A percentile compares a stretch with the other conserved stretches of the same genome.
These are phyloP conservation scores for Glutinoglossum americanum DNA, from an alignment of 495 filamentous ascomycete genomes.

Conservation along the genomic window DNA sequence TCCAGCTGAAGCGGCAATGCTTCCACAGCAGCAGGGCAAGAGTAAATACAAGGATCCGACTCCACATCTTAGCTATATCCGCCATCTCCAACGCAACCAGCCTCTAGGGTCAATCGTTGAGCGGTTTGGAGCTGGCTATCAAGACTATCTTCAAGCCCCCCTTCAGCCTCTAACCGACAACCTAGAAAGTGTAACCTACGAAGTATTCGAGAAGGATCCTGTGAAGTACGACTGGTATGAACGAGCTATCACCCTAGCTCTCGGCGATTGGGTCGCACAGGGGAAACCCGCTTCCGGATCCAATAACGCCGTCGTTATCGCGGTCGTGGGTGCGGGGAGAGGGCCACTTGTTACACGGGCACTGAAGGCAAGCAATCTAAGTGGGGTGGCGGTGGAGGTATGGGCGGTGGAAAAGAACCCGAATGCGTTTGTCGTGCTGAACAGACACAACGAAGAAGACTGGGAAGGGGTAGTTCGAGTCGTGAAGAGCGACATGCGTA, in stretches of 20 bases:
- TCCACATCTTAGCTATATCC: slow-evolving; percentile 59
- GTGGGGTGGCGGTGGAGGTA: slow-evolving; percentile 55
- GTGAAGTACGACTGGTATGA: slow-evolving; percentile 97
- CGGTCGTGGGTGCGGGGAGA: slow-evolving; percentile 80
- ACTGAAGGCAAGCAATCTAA: slow-evolving; percentile 50
- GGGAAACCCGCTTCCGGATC: slow-evolving; percentile 49
- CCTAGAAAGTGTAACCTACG: slow-evolving; percentile 89
- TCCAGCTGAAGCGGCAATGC: slow-evolving; percentile 32
- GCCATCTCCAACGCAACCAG: slow-evolving; percentile 66
- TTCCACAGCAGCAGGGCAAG: slow-evolving; percentile 20
- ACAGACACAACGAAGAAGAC: slow-evolving; percentile 54
- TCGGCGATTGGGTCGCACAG: slow-evolving; percentile 56
- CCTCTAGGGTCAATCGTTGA: slow-evolving; percentile 41
- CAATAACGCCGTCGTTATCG: slow-evolving; percentile 56
- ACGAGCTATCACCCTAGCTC: slow-evolving; percentile 54
- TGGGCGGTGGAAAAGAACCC: slow-evolving; percentile 98
- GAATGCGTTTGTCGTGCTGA: slow-evolving; percentile 82
- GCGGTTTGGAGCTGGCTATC: slow-evolving; percentile 53
- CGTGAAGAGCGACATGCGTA: slow-evolving; percentile 91
- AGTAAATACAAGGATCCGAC: slow-evolving; percentile 31
- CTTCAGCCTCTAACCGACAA: slow-evolving; percentile 91
- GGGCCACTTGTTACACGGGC: slow-evolving; percentile 80
- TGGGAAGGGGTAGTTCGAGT: slow-evolving; percentile 63
- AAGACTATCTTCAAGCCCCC: slow-evolving; percentile 88
- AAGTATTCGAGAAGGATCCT: slow-evolving; percentile 95